Evolutionary conservation across 345 rosid genomes (phyloP).

Genomic region (Eutrema heterophyllum): DNA sequence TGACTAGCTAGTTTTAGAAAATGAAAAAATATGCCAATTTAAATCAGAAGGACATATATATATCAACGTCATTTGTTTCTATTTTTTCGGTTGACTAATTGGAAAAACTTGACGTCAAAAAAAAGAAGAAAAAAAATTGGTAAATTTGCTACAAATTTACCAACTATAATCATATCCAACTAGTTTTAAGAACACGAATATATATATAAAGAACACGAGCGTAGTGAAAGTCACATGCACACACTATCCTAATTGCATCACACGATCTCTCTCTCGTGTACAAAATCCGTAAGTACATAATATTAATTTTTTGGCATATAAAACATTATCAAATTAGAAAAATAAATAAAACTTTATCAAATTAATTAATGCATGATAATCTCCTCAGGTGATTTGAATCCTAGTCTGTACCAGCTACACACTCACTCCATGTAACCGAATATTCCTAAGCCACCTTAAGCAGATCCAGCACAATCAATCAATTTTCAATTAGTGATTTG

Average conservation of each 20-base stretch:
- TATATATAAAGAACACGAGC: background rate
- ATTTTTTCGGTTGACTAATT: background rate
- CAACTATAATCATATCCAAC: background rate
- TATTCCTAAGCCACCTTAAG: constrained; percentile 34
- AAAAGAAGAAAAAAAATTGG: too few species aligned
- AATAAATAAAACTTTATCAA: background rate
- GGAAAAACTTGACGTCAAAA: background rate
- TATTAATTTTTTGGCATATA: background rate
- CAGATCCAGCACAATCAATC: constrained; percentile 17
- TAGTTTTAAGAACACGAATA: background rate
- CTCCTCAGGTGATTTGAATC: constrained; percentile 32
- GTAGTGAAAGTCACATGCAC: constrained; percentile 14
- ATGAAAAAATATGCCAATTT: background rate
- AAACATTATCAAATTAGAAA: background rate
- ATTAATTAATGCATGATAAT: background rate
- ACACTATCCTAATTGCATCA: constrained; percentile 7
- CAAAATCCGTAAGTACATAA: constrained; percentile 22
- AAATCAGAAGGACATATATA: background rate
- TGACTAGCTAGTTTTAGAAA: background rate
- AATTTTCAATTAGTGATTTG: constrained; percentile 14
- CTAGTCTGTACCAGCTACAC: constrained; percentile 30
- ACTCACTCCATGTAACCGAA: constrained; percentile 24
- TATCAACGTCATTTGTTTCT: background rate
- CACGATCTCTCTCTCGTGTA: constrained; percentile 19
- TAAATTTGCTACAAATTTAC: background rate